A percentile compares a stretch with the other conserved stretches of the same genome.
phyloP scores from a whole-genome alignment of 768 basidiomycete species.

The Lyophyllum shimeji region DNA sequence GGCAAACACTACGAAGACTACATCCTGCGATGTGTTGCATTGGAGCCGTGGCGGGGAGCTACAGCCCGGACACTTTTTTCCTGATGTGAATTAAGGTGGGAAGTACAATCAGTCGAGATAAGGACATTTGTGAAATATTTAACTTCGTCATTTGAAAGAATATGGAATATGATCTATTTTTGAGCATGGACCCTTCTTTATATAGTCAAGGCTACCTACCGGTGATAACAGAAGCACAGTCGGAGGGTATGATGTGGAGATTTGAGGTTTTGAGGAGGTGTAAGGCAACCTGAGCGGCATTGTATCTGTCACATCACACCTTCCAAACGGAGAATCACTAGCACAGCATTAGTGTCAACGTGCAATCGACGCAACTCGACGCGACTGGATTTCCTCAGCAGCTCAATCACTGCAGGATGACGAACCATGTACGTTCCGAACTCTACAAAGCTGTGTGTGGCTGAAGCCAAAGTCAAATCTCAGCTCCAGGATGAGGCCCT shows the following conservation, averaged over 20 bases:
- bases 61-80: too few relatives aligned
- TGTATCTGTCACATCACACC: neutral
- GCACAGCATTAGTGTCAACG: neutral
- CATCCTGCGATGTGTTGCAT: too few relatives aligned
- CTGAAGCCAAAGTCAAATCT: neutral
- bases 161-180: neutral
- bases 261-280: too few relatives aligned
- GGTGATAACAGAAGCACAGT: neutral
- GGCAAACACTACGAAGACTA: too few relatives aligned
- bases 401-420: neutral
- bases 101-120: too few relatives aligned
- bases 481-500: neutral
- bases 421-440: neutral
- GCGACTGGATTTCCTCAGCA: neutral
- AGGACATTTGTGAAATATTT: too few relatives aligned
- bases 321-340: neutral
- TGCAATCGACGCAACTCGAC: neutral
- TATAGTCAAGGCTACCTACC: neutral
- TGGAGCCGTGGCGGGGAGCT: too few relatives aligned
- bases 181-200: neutral
- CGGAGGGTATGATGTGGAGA: neutral
- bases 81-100: neutral
- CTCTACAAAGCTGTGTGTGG: neutral
- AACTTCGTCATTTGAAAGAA: neutral
- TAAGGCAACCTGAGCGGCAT: neutral